Evolutionary conservation across 352 stramenopile species (phyloP).

Genomic region (Pythium utonaiense): DNA sequence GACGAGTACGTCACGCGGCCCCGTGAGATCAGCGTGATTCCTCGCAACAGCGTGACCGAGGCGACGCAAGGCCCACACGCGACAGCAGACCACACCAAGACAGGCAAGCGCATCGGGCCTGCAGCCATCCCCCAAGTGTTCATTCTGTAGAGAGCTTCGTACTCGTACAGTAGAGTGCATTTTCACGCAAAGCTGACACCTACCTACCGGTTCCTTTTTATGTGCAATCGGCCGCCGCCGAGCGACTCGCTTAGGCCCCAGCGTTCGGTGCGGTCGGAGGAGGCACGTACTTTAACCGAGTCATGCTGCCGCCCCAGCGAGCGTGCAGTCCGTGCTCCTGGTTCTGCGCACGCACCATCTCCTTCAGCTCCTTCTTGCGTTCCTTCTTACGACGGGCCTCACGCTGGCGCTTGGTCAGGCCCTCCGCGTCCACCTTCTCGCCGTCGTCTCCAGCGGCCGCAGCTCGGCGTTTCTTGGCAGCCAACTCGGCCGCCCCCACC

Average conservation of each 20-base stretch:
- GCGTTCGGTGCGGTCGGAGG: conserved; percentile 25
- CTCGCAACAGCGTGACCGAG: conserved; percentile 24
- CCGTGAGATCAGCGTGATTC: conserved; percentile 55
- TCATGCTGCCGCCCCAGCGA: conserved; percentile 46
- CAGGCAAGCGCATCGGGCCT: conserved; percentile 42
- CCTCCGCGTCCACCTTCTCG: conserved; percentile 33
- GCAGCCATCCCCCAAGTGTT: conserved; percentile 62
- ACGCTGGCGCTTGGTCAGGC: conserved; percentile 75
- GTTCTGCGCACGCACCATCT: conserved; percentile 58
- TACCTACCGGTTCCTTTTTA: conserved; percentile 10
- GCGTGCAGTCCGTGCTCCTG: conserved; percentile 70
- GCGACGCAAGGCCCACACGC: neutral
- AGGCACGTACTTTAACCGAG: conserved; percentile 63
- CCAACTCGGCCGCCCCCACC: conserved; percentile 27
- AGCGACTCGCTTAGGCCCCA: neutral
- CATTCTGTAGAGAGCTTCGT: conserved; percentile 55
- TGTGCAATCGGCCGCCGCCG: conserved; percentile 10
- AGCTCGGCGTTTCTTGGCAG: conserved; percentile 14
- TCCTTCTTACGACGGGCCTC: conserved; percentile 79
- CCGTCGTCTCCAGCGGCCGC: neutral
- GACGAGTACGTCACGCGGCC: conserved; percentile 67
- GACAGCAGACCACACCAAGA: conserved; percentile 9
- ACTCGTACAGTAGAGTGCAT: neutral
- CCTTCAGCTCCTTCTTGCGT: conserved; percentile 71
- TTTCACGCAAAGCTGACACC: neutral